Evolutionary conservation across 163 green algal genomes (phyloP).

Genomic region (Trebouxia gelatinosa): DNA sequence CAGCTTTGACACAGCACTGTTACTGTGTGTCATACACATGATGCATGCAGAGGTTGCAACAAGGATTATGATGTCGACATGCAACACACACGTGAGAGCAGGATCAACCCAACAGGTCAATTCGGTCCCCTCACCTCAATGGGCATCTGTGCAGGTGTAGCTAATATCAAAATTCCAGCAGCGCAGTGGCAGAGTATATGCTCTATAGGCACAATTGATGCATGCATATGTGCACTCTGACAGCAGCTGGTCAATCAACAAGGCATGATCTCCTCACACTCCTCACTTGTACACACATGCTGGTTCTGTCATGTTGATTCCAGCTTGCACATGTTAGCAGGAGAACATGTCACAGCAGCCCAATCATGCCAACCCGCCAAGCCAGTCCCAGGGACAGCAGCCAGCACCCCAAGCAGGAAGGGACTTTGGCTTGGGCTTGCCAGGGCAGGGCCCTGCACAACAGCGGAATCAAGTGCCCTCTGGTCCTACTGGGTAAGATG

Average conservation of each 20-base stretch:
- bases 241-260: background rate
- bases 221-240: too few species aligned
- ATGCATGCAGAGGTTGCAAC: too few species aligned
- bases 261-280: background rate
- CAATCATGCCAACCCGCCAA: background rate
- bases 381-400: background rate
- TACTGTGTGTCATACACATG: too few species aligned
- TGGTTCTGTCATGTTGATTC: background rate
- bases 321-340: background rate
- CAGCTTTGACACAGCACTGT: too few species aligned
- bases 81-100: too few species aligned
- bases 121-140: too few species aligned
- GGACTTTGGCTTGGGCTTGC: constrained; percentile 16
- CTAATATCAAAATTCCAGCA: background rate
- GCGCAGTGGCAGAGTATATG: background rate
- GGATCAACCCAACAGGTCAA: too few species aligned
- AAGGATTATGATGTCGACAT: too few species aligned
- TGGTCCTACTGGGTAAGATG: too few species aligned
- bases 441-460: constrained; percentile 12
- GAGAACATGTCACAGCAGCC: constrained; percentile 15
- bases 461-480: too few species aligned
- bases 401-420: background rate
- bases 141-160: too few species aligned
- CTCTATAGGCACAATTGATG: background rate
- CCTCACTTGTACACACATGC: background rate